A percentile compares a stretch with the other conserved stretches of the same genome.
Conservation (phyloP, 805 yeast genomes). For the Osmozyma mogii region DNA sequence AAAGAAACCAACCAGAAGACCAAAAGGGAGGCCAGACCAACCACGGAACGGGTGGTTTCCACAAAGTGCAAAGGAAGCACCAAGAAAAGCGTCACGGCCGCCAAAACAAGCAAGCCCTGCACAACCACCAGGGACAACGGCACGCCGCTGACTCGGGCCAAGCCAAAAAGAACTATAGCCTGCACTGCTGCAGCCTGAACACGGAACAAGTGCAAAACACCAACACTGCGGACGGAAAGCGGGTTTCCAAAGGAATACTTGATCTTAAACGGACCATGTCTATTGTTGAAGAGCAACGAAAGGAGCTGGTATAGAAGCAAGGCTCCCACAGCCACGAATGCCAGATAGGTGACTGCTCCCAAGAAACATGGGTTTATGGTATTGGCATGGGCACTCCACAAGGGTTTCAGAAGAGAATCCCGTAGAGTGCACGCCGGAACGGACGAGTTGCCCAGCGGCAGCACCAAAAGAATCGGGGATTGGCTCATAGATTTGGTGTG, state of each 20-base stretch:
- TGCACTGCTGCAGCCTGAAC: slow-evolving; percentile 8
- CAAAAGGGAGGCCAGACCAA: slow-evolving; percentile 17
- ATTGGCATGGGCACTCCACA: too few relatives aligned
- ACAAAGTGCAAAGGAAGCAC: slow-evolving; percentile 17
- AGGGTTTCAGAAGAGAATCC: too few relatives aligned
- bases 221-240: slow-evolving; percentile 10
- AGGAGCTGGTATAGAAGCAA: too few relatives aligned
- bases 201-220: slow-evolving; percentile 9
- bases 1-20: slow-evolving; percentile 15
- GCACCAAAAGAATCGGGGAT: too few relatives aligned
- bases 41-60: slow-evolving; percentile 16
- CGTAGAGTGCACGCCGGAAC: too few relatives aligned
- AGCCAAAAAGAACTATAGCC: slow-evolving; percentile 7
- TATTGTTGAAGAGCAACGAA: slow-evolving; percentile 12
- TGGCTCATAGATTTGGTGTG: too few relatives aligned
- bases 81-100: slow-evolving; percentile 6
- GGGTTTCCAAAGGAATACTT: slow-evolving; percentile 18
- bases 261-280: slow-evolving; percentile 15
- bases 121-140: slow-evolving; percentile 2
- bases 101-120: slow-evolving; percentile 5
- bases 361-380: too few relatives aligned
- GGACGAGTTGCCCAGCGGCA: too few relatives aligned
- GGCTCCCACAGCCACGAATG: too few relatives aligned
- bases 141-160: slow-evolving; percentile 5
- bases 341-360: too few relatives aligned